Conservation (phyloP, 2,329 filamentous ascomycete species). For the Aspergillus brunneoviolaceus region DNA sequence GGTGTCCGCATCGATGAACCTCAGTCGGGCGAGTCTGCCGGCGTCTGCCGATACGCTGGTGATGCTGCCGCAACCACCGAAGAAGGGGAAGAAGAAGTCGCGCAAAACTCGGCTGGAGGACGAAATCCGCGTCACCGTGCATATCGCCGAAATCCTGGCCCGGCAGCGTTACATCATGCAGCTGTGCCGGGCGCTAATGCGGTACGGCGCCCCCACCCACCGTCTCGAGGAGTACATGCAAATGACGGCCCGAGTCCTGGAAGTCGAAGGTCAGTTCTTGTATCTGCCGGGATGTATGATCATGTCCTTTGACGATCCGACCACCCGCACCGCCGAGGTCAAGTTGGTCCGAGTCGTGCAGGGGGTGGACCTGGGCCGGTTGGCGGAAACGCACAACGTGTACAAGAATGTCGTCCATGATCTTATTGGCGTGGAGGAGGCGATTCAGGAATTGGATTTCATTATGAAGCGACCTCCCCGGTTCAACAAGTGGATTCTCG, state of each 20-base stretch:
- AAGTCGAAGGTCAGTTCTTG: constrained; percentile 83
- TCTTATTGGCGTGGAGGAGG: constrained; percentile 43
- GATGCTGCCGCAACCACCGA: constrained; percentile 17
- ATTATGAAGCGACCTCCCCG: constrained; percentile 60
- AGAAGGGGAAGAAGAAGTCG: constrained; percentile 22
- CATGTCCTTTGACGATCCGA: constrained; percentile 67
- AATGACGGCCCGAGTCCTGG: constrained; percentile 80
- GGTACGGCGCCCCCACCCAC: constrained; percentile 86
- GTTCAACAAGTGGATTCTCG: constrained; percentile 52
- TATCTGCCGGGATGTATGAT: constrained; percentile 58
- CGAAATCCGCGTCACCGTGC: constrained; percentile 57
- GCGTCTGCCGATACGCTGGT: constrained; percentile 25
- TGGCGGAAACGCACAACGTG: constrained; percentile 43
- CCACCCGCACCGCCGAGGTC: constrained; percentile 46
- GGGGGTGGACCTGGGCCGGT: constrained; percentile 42
- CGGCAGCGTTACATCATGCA: constrained; percentile 81
- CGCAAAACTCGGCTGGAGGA: constrained; percentile 37
- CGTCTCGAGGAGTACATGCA: constrained; percentile 84
- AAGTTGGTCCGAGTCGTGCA: constrained; percentile 42
- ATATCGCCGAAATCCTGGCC: constrained; percentile 68
- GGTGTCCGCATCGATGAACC: constrained; percentile 38
- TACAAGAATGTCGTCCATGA: constrained; percentile 49
- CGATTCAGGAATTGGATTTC: constrained; percentile 38
- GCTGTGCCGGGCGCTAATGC: constrained; percentile 82
- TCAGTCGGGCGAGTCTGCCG: constrained; percentile 34